Percentiles rank a stretch among this genome's conserved stretches.
These are phyloP conservation scores for Leucaena leucocephala DNA, from an alignment of 306 rosid genomes.

Conservation along the genomic window DNA sequence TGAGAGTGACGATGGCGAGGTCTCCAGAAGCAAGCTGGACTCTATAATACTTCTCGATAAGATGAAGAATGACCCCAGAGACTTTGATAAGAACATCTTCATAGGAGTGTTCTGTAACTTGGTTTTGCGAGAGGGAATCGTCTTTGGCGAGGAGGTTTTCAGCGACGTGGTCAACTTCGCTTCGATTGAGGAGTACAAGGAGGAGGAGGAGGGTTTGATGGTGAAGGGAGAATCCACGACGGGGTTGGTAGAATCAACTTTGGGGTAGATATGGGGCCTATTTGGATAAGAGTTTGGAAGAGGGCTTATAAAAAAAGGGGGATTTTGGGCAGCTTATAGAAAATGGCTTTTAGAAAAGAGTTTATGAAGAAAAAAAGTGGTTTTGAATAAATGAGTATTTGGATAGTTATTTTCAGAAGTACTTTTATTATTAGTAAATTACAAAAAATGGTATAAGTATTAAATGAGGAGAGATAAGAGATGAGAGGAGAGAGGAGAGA, in stretches of 20 bases:
- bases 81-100: constrained; percentile 59
- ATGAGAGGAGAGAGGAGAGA: no score
- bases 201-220: constrained; percentile 37
- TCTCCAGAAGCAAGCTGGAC: constrained; percentile 80
- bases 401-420: no score
- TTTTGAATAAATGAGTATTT: no score
- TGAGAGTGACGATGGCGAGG: constrained; percentile 52
- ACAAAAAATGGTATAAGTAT: no score
- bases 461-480: no score
- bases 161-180: constrained; percentile 41
- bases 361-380: no score
- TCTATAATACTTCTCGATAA: constrained; percentile 68
- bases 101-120: constrained; percentile 29
- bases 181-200: constrained; percentile 57
- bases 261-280: no score
- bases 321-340: no score
- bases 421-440: no score
- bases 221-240: constrained; percentile 41
- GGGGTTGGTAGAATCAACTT: constrained; percentile 52
- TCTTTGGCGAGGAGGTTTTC: constrained; percentile 54
- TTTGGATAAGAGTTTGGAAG: no score
- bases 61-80: constrained; percentile 71
- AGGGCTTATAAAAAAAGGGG: no score
- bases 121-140: not conserved
- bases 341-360: no score